Conservation (phyloP, 31 red algal species). For the Porphyra umbilicalis region DNA sequence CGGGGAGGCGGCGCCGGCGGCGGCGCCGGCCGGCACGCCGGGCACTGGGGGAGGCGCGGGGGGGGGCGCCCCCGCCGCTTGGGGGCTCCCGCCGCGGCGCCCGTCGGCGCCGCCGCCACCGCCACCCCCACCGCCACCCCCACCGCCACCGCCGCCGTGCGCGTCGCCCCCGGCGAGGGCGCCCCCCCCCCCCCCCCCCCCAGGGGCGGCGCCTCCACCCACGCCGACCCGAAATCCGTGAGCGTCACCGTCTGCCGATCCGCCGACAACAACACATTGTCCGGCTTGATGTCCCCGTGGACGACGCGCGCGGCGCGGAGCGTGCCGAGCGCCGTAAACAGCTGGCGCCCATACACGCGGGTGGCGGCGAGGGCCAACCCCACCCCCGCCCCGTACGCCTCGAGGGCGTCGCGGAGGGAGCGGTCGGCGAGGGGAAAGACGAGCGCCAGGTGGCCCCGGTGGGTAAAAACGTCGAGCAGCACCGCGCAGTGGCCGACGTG, state of each 20-base stretch:
- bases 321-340: conserved; percentile 5
- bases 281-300: conserved; percentile 24
- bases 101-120: not conserved
- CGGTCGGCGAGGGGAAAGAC: conserved; percentile 2
- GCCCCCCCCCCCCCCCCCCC: not conserved
- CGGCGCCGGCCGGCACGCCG: not conserved
- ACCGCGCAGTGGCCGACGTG: conserved; percentile 5
- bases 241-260: conserved; percentile 7
- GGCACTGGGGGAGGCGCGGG: too few species aligned
- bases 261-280: conserved; percentile 17
- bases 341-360: conserved; percentile 10
- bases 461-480: not conserved
- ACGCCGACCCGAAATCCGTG: not conserved
- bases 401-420: conserved; percentile 9
- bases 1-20: not conserved
- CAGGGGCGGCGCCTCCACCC: not conserved
- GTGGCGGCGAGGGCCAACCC: conserved; percentile 2
- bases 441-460: conserved; percentile 4
- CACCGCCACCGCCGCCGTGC: too few species aligned
- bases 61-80: too few species aligned
- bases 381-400: conserved; percentile 2
- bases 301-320: conserved; percentile 3
- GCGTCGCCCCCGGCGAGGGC: too few species aligned
- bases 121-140: not conserved
- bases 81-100: too few species aligned